Evolutionary conservation across 1,284 basidiomycete genomes (phyloP), one percentile per base, ranked within the genome.

Genomic region (Rhodofomes roseus): DNA sequence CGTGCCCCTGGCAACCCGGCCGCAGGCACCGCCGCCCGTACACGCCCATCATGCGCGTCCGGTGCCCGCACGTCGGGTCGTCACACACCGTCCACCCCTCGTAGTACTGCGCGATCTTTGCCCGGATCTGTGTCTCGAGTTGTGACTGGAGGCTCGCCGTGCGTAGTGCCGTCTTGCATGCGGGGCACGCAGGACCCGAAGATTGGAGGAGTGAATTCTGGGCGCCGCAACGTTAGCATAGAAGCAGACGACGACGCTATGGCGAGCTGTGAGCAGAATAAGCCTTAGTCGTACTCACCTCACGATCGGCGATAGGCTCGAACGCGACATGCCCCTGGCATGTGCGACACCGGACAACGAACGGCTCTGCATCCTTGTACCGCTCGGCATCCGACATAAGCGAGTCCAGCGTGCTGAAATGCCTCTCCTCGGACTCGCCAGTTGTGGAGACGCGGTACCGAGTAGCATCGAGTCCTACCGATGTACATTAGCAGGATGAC

Each of bases 1-100:
- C 88, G 4, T 71, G 79, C 0, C 92, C 92, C 57, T 71, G 78
- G 73, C 95, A 97, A 20, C 77, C 83, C 11, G 75, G 74, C 51
- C 81, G 81, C 61, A 95, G 73, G 71, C 95, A 98, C 54, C 87
- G 79, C 48, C 86, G 83, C 8, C 94, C 94, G 72, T 96, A 97
- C 0, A 98, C 94, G 44, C 92, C 82, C 87, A 97, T 95, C 81
- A 87, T 90, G 25, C 95, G 81, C n/a, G 95, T 95, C 22, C 88
- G 81, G 58, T 88, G 83, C 9, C 85, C 84, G 71, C 97, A 99
- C 1, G 87, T 90, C 31, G 85, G 79, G 64, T 98, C 96, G 66
- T 93, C 84, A 74, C 97, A 99, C 12, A 92, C 78, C 1, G 85
- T 89, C 90, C 92, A 95, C 6, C 88, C 87, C 66, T 96, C 85